Evolutionary conservation across 2,329 filamentous ascomycete species (phyloP).

Genomic region (Knufia fluminis): DNA sequence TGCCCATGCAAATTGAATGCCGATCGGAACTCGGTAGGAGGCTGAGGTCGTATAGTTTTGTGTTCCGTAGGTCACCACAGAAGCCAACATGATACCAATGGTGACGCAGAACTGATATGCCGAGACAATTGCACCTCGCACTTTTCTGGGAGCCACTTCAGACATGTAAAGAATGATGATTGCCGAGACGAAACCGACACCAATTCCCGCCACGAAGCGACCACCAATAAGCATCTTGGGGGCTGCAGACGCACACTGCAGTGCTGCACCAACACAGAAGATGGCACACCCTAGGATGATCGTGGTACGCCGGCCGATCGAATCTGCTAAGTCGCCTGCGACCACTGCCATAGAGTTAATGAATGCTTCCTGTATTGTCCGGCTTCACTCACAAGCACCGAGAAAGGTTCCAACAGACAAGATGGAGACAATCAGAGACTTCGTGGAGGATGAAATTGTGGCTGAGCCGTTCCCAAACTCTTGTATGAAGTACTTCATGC

Average conservation of each 20-base stretch:
- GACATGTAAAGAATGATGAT: conserved; percentile 90
- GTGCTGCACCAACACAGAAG: conserved; percentile 58
- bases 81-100: conserved; percentile 59
- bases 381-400: conserved; percentile 42
- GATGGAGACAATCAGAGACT: conserved; percentile 63
- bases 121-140: conserved; percentile 41
- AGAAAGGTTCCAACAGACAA: conserved; percentile 72
- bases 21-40: conserved; percentile 72
- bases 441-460: conserved; percentile 25
- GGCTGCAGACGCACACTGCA: conserved; percentile 51
- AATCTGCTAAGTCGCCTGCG: conserved; percentile 68
- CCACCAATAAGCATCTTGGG: conserved; percentile 72
- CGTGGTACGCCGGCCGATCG: conserved; percentile 60
- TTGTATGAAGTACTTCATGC: conserved; percentile 41
- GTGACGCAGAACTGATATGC: conserved; percentile 64
- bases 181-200: conserved; percentile 78
- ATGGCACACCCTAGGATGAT: conserved; percentile 45
- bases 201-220: conserved; percentile 72
- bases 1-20: conserved; percentile 43
- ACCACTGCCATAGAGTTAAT: conserved; percentile 42
- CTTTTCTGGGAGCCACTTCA: conserved; percentile 53
- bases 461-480: conserved; percentile 25
- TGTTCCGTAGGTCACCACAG: conserved; percentile 57
- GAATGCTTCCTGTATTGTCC: not conserved
- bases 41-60: conserved; percentile 52